These are phyloP conservation scores for Jacaranda mimosifolia DNA, from an alignment of 257 asterid species.

Conservation along the genomic window DNA sequence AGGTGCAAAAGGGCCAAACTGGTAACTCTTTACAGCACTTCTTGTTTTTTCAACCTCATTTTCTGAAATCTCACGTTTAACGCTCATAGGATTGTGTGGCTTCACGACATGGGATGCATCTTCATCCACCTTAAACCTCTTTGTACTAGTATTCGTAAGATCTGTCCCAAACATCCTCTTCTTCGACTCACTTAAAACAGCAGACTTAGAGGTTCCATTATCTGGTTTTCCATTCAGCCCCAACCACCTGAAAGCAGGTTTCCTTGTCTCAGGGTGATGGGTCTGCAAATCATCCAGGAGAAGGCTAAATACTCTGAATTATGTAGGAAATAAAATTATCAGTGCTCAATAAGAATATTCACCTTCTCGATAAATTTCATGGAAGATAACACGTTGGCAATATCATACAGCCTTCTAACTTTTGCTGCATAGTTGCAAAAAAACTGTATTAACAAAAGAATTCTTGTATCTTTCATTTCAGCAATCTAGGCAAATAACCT, in stretches of 20 bases:
- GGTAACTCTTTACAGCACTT: constrained; percentile 55
- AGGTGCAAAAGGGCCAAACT: constrained; percentile 98
- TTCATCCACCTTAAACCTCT: constrained; percentile 67
- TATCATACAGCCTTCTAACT: constrained; percentile 92
- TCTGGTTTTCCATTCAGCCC: constrained; percentile 63
- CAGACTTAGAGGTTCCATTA: constrained; percentile 41
- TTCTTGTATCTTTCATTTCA: constrained; percentile 5
- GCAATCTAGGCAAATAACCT: neutral
- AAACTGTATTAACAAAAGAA: constrained; percentile 31
- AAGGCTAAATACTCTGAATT: neutral
- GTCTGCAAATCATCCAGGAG: constrained; percentile 58
- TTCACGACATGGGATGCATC: constrained; percentile 35
- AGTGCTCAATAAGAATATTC: constrained; percentile 9
- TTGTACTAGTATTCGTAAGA: constrained; percentile 65
- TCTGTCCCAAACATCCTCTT: constrained; percentile 90
- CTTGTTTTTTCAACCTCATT: constrained; percentile 53
- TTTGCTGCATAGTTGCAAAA: constrained; percentile 67
- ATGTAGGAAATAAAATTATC: neutral
- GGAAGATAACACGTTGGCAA: constrained; percentile 93
- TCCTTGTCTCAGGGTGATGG: constrained; percentile 92
- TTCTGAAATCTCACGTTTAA: constrained; percentile 61
- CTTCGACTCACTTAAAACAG: constrained; percentile 50
- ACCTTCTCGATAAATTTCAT: constrained; percentile 97
- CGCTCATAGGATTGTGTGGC: constrained; percentile 46
- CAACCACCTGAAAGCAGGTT: constrained; percentile 95